Percentiles rank a stretch among this genome's conserved stretches.
phyloP scores from a whole-genome alignment of 495 filamentous ascomycete genomes.

The Polyplosphaeria fusca region DNA sequence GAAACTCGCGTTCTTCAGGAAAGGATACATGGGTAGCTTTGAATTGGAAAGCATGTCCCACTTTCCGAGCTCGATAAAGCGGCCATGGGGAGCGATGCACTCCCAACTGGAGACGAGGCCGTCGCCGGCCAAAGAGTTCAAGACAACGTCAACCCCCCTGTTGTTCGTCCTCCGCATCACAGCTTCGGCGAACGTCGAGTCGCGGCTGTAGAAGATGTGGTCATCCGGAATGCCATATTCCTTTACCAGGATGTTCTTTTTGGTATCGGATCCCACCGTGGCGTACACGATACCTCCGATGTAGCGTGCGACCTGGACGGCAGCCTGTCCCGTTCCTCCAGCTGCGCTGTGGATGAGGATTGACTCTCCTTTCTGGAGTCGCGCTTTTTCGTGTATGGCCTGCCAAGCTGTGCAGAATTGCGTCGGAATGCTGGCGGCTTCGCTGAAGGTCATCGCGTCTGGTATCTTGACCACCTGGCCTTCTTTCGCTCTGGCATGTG shows the following conservation, averaged over 20 bases:
- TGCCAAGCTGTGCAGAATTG: constrained; percentile 37
- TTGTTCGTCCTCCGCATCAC: constrained; percentile 51
- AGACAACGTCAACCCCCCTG: constrained; percentile 60
- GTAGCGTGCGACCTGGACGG: constrained; percentile 40
- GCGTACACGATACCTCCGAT: constrained; percentile 41
- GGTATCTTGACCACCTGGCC: constrained; percentile 30
- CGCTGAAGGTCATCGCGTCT: constrained; percentile 25
- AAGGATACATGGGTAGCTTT: constrained; percentile 22
- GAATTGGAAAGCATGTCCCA: constrained; percentile 47
- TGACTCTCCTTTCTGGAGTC: constrained; percentile 36
- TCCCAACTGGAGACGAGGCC: constrained; percentile 46
- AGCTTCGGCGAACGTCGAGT: constrained; percentile 42
- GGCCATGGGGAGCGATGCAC: constrained; percentile 56
- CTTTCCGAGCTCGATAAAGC: constrained; percentile 59
- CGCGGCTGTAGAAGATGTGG: constrained; percentile 28
- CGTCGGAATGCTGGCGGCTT: constrained; percentile 39
- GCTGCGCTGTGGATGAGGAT: constrained; percentile 48
- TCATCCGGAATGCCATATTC: constrained; percentile 16
- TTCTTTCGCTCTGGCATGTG: not conserved
- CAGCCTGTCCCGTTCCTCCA: constrained; percentile 47
- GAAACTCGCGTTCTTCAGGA: constrained; percentile 18
- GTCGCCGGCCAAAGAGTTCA: constrained; percentile 55
- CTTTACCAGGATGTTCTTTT: constrained; percentile 18
- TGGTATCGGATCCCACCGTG: constrained; percentile 23
- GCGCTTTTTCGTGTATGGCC: constrained; percentile 32